A percentile compares a stretch with the other conserved stretches of the same genome.
phyloP scores from a whole-genome alignment of 176 grass and related monocot genomes.

The Cenchrus purpureus region DNA sequence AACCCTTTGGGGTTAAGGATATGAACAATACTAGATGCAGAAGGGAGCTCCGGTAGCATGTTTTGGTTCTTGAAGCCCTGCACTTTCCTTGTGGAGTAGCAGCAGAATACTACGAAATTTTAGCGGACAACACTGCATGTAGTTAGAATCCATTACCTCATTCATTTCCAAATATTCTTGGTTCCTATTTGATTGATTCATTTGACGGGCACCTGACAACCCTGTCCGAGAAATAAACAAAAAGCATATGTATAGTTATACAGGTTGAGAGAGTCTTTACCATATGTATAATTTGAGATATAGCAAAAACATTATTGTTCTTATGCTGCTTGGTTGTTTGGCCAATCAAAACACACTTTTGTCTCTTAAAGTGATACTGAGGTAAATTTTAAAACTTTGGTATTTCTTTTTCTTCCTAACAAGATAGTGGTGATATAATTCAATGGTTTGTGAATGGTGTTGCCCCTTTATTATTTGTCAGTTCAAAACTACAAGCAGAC shows the following conservation, averaged over 20 bases:
- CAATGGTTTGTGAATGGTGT: neutral
- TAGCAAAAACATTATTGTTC: conserved; percentile 31
- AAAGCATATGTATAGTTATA: conserved; percentile 49
- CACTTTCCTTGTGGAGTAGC: conserved; percentile 70
- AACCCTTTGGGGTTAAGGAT: conserved; percentile 63
- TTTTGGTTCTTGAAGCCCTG: conserved; percentile 99
- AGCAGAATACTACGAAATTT: neutral
- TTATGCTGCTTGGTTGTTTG: conserved; percentile 26
- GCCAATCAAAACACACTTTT: conserved; percentile 1
- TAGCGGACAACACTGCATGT: conserved; percentile 25
- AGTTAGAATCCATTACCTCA: conserved; percentile 37
- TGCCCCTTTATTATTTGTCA: neutral
- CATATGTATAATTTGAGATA: conserved; percentile 42
- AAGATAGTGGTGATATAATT: neutral
- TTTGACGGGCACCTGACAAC: conserved; percentile 21
- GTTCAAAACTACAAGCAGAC: neutral
- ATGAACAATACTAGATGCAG: conserved; percentile 58
- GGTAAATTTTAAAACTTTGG: neutral
- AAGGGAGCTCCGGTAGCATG: conserved; percentile 71
- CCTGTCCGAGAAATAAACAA: conserved; percentile 39
- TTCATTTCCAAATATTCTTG: conserved; percentile 32
- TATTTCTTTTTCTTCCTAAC: too few relatives aligned
- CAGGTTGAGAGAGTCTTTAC: conserved; percentile 21
- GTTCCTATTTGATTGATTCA: conserved; percentile 51
- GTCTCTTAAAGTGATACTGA: neutral